Evolutionary conservation across 2,329 filamentous ascomycete species (phyloP).

Genomic region (Mycosphaerella sp.): DNA sequence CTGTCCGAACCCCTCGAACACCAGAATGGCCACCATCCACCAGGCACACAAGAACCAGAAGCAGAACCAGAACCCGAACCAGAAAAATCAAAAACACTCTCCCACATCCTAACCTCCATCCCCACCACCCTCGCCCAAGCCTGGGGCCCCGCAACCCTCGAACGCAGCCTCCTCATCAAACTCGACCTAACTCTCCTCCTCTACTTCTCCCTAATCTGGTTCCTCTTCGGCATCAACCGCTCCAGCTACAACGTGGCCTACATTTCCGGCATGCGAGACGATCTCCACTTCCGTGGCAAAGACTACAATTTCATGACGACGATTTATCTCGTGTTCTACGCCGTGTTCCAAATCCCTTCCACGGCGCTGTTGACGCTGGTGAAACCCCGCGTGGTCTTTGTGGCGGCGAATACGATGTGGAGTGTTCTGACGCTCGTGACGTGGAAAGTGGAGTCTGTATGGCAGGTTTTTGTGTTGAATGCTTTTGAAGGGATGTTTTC

Average conservation of each 20-base stretch:
- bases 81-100: too few species aligned
- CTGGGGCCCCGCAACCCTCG: slow-evolving; percentile 15
- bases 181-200: slow-evolving; percentile 18
- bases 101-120: too few species aligned
- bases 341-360: slow-evolving; percentile 42
- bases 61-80: not conserved
- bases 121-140: slow-evolving; percentile 3
- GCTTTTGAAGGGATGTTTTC: slow-evolving; percentile 43
- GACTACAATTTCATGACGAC: slow-evolving; percentile 21
- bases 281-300: slow-evolving; percentile 39
- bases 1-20: not conserved
- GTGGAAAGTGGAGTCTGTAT: slow-evolving; percentile 39
- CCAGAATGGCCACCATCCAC: too few species aligned
- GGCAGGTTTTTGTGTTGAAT: slow-evolving; percentile 43
- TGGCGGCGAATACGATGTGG: slow-evolving; percentile 42
- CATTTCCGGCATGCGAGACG: slow-evolving; percentile 50
- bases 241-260: slow-evolving; percentile 46
- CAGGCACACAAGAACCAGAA: not conserved
- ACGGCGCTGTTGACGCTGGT: slow-evolving; percentile 38
- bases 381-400: slow-evolving; percentile 41
- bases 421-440: slow-evolving; percentile 42
- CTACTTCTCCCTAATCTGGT: slow-evolving; percentile 46
- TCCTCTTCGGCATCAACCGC: slow-evolving; percentile 43
- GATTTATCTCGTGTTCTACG: slow-evolving; percentile 38
- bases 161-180: slow-evolving; percentile 17